Conservation (phyloP, 116 monocot species). For the Posidonia oceanica region DNA sequence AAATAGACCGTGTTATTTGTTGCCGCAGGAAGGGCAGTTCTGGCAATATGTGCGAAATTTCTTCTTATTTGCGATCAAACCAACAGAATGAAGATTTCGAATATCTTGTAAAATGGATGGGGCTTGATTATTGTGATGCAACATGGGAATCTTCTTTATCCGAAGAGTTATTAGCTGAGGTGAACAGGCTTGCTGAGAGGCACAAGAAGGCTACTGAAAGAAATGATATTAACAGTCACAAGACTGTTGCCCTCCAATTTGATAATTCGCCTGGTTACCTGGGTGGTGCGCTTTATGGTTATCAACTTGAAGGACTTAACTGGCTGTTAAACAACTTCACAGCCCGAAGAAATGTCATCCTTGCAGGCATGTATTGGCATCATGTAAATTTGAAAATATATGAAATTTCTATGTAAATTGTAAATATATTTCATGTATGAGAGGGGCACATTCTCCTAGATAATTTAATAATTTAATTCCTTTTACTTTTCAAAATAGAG, state of each 20-base stretch:
- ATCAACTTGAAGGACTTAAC: slow-evolving; percentile 14
- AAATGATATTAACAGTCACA: neutral
- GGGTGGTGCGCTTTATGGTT: slow-evolving; percentile 8
- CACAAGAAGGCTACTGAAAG: slow-evolving; percentile 5
- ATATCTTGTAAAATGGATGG: slow-evolving; percentile 12
- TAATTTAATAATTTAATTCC: neutral
- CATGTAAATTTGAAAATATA: neutral
- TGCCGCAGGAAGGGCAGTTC: slow-evolving; percentile 4
- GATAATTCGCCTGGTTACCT: slow-evolving; percentile 5
- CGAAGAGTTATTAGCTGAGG: slow-evolving; percentile 4
- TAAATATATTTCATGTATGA: neutral
- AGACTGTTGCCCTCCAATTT: neutral
- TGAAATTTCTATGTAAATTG: neutral
- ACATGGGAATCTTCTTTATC: slow-evolving; percentile 14
- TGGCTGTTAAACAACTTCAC: slow-evolving; percentile 8
- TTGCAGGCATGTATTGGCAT: slow-evolving; percentile 9
- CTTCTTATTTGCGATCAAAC: neutral
- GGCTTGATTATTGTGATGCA: slow-evolving; percentile 17
- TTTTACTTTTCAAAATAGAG: too few species aligned
- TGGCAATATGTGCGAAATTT: neutral
- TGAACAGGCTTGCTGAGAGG: slow-evolving; percentile 1
- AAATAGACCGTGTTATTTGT: slow-evolving; percentile 9
- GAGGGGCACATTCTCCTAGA: neutral
- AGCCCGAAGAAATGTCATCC: slow-evolving; percentile 7
- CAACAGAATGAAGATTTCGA: slow-evolving; percentile 7